Conservation (phyloP, 169 alveolate genomes). For the Eimeria maxima region DNA sequence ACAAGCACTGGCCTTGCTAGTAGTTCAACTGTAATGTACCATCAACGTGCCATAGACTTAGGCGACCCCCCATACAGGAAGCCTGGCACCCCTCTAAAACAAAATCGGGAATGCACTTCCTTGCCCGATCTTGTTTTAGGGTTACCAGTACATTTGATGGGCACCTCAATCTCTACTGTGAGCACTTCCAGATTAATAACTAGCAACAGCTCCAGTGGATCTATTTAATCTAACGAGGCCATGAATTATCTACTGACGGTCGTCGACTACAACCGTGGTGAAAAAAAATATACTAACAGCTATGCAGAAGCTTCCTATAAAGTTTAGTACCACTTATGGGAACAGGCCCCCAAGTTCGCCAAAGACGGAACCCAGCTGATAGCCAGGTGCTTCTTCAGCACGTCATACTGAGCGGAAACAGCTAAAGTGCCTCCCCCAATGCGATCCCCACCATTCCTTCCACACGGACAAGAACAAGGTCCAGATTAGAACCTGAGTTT, state of each 20-base stretch:
- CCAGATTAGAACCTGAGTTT: slow-evolving; percentile 83
- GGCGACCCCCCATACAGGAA: no score
- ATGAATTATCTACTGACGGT: background rate
- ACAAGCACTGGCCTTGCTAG: no score
- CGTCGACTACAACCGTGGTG: background rate
- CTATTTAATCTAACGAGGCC: background rate
- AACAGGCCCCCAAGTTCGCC: background rate
- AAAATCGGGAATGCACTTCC: no score
- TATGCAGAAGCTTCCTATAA: background rate
- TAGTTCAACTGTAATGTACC: no score
- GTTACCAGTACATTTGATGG: no score
- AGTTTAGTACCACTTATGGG: background rate
- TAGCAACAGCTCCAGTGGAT: background rate
- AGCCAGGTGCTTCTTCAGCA: background rate
- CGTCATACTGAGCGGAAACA: background rate
- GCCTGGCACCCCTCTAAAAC: no score
- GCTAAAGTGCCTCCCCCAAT: background rate
- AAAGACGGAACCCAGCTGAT: background rate
- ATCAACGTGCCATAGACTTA: no score
- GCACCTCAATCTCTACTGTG: no score
- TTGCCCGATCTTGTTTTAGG: no score
- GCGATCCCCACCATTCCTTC: background rate
- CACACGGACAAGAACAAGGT: background rate
- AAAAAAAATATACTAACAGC: background rate
- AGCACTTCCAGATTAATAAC: background rate